phyloP scores from a whole-genome alignment of 768 basidiomycete genomes.

The Mycena chlorophos region DNA sequence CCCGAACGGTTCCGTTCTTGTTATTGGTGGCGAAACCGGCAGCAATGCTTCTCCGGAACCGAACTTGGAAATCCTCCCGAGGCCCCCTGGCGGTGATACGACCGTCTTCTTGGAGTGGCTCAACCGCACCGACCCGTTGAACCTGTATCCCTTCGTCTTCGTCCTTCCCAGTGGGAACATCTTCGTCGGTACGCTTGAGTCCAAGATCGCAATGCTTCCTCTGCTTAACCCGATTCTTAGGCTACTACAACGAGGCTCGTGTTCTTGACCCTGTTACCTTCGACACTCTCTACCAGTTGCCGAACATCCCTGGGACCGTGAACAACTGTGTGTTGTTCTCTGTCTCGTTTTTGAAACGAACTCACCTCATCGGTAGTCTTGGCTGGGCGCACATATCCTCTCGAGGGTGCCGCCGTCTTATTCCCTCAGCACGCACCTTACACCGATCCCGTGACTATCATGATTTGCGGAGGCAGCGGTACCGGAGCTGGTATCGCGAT shows the following conservation, averaged over 20 bases:
- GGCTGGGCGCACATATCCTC: constrained; percentile 76
- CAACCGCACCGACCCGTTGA: constrained; percentile 72
- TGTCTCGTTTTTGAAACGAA: not conserved
- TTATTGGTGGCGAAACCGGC: constrained; percentile 64
- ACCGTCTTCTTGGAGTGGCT: constrained; percentile 64
- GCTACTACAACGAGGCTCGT: constrained; percentile 80
- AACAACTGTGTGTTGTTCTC: constrained; percentile 48
- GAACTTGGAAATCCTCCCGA: constrained; percentile 71
- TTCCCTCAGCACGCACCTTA: constrained; percentile 74
- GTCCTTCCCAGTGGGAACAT: constrained; percentile 69
- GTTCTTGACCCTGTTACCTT: constrained; percentile 70
- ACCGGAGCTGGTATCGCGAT: constrained; percentile 50
- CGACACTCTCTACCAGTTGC: constrained; percentile 55
- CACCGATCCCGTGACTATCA: constrained; percentile 64
- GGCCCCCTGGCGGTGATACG: constrained; percentile 62
- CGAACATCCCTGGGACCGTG: constrained; percentile 76
- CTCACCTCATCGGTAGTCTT: constrained; percentile 38
- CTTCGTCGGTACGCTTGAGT: constrained; percentile 58
- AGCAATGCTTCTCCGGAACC: constrained; percentile 67
- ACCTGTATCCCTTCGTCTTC: constrained; percentile 76
- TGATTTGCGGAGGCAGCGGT: constrained; percentile 78
- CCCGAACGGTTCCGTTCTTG: constrained; percentile 64
- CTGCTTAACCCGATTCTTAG: constrained; percentile 32
- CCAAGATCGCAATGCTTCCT: not conserved
- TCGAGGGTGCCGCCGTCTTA: constrained; percentile 69